Base-by-base conservation (phyloP, 768 basidiomycete species). In the Naganishia onofrii region DNA sequence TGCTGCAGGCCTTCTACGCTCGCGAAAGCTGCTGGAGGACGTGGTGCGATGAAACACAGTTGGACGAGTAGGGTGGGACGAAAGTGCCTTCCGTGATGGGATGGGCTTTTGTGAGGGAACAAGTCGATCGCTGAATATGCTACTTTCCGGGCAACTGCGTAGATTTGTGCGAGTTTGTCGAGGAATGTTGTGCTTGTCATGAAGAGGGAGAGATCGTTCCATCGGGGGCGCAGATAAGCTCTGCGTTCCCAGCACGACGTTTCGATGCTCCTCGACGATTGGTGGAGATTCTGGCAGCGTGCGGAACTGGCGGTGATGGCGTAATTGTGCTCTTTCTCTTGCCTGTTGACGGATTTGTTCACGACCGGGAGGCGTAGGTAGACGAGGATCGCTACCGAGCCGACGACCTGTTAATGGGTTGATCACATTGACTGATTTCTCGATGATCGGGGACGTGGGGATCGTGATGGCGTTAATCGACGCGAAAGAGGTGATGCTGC, bases 341-440 rank as follows among this genome's bases (percentile, higher is more conserved):
- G 57, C 57, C 38, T 36, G 32, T 23, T 23, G 31, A 12, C 57
- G 57, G n/a, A 58, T 58, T 2, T 3, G 7, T 15, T 58, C 57
- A 17, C 57, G 29, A 10, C 57, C 57, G 2, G 29, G n/a, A 34
- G 38, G 60, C 26, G 38, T 44, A 10, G 38, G 38, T 2, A 44
- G 38, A 26, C 60, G 60, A 23, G n/a, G 7, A 29, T 63, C 42
- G 19, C 57, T 58, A 13, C 36, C 60, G 8, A n/a, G 2, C 1
- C 60, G 60, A 2, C 60, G 36, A 10, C 60, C 60, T 12, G 60
- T 63, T 6, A 63, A 26, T 12, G 60, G 60, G 60, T 63, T 63
- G 38, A 63, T 29, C 17, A 46, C 60, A 34, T 63, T 63, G 1
- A 17, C 10, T 19, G 60, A 63, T 44, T n/a, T 63, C 38, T 63